Percentiles rank a stretch among this genome's conserved stretches.
Conservation (phyloP, 2,329 filamentous ascomycete species). For the Sclerotinia trifoliorum region DNA sequence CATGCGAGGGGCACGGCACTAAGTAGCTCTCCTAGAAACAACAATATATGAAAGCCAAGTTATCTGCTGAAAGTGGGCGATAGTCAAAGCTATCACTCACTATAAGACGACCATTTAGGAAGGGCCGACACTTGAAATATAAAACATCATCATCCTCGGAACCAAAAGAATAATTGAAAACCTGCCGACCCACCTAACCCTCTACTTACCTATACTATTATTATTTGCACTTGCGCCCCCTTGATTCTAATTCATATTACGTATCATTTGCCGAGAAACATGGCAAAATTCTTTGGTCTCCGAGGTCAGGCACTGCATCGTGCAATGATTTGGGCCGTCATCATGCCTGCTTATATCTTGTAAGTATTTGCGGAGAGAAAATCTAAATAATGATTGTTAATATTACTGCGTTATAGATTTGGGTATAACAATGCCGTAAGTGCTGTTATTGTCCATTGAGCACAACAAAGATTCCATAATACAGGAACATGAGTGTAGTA, state of each 20-base stretch:
- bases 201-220: neutral
- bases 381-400: neutral
- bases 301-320: conserved; percentile 61
- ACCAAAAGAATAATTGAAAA: neutral
- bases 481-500: neutral
- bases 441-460: neutral
- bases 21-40: neutral
- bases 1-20: neutral
- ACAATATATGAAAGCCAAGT: neutral
- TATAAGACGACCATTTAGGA: conserved; percentile 6
- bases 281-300: conserved; percentile 58
- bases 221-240: neutral
- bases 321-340: conserved; percentile 53
- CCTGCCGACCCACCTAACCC: neutral
- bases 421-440: conserved; percentile 46
- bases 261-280: neutral
- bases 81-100: neutral
- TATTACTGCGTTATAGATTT: conserved; percentile 38
- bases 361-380: conserved; percentile 43
- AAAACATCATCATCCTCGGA: neutral
- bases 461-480: neutral
- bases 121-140: neutral
- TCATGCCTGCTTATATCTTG: conserved; percentile 69
- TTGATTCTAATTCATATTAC: neutral
- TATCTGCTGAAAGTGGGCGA: neutral